Conservation (phyloP, 2,329 filamentous ascomycete species). For the Reticulascus tulasneorum region DNA sequence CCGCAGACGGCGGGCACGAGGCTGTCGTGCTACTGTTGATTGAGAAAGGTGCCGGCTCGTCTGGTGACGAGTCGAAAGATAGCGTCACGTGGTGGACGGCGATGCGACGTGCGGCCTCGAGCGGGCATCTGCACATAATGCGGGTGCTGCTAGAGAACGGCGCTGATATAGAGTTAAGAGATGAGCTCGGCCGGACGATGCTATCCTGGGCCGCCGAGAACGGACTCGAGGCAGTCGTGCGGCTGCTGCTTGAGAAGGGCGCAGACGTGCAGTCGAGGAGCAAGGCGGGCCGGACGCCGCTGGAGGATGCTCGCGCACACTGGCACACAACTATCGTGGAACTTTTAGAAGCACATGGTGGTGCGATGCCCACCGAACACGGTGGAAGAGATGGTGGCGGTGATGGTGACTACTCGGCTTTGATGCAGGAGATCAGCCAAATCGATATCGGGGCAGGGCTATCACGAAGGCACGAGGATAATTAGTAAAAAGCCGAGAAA, state of each 20-base stretch:
- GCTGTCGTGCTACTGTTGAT: background rate
- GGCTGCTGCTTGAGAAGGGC: background rate
- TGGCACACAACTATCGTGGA: too few species aligned
- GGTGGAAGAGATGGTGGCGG: constrained; percentile 27
- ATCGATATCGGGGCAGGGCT: constrained; percentile 63
- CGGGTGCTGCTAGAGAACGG: background rate
- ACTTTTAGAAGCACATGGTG: too few species aligned
- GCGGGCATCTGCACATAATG: constrained; percentile 13
- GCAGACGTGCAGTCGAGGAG: background rate
- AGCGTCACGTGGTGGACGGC: constrained; percentile 9
- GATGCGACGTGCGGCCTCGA: constrained; percentile 13
- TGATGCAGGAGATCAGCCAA: constrained; percentile 67
- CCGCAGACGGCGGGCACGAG: background rate
- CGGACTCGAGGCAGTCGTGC: background rate
- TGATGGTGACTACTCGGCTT: constrained; percentile 48
- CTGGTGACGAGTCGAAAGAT: constrained; percentile 12
- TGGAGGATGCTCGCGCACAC: too few species aligned
- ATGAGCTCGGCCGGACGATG: background rate
- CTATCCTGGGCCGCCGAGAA: background rate
- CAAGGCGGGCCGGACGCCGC: background rate
- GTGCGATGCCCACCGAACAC: constrained; percentile 22
- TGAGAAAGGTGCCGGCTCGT: background rate
- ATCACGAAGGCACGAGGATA: constrained; percentile 46
- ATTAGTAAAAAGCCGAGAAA: constrained; percentile 20
- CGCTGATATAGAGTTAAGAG: constrained; percentile 1